These are phyloP conservation scores for Chlamydomonas applanata DNA, from an alignment of 139 green algal genomes.

Conservation along the genomic window DNA sequence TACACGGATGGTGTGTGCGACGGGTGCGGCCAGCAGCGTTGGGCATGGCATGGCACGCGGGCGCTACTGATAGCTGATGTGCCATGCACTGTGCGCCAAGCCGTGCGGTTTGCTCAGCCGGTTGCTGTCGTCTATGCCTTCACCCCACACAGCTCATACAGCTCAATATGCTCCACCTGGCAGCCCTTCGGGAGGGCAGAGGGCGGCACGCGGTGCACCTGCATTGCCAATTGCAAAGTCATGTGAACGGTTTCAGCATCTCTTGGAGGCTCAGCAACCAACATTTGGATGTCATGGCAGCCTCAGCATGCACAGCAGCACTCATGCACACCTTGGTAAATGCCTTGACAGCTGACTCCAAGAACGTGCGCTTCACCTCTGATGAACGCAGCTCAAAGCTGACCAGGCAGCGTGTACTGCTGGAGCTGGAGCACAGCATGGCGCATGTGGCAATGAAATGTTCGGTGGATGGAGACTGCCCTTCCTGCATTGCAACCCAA, in stretches of 20 bases:
- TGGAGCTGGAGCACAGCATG: slow-evolving; percentile 19
- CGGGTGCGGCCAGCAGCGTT: no score
- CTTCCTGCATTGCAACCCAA: slow-evolving; percentile 35
- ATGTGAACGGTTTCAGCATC: no score
- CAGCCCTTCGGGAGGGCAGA: slow-evolving; percentile 36
- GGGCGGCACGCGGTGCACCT: slow-evolving; percentile 28
- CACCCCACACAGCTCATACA: slow-evolving; percentile 40
- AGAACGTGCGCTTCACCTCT: slow-evolving; percentile 35
- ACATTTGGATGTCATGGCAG: no score
- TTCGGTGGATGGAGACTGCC: slow-evolving; percentile 43
- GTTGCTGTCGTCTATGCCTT: no score
- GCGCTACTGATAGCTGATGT: no score
- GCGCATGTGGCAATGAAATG: slow-evolving; percentile 50
- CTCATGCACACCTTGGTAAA: slow-evolving; percentile 19
- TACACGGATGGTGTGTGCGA: no score
- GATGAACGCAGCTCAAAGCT: slow-evolving; percentile 47
- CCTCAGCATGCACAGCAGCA: no score
- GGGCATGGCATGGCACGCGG: no score
- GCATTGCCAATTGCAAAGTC: no score
- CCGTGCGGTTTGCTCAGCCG: no score
- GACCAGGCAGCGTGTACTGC: slow-evolving; percentile 20
- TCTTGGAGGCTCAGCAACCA: no score
- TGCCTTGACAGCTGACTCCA: slow-evolving; percentile 15
- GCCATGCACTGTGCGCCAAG: no score
- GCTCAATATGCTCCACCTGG: slow-evolving; percentile 57